Evolutionary conservation across 2,329 filamentous ascomycete species (phyloP), one percentile per base, ranked within the genome.

Genomic region (Aspergillus amoenus): DNA sequence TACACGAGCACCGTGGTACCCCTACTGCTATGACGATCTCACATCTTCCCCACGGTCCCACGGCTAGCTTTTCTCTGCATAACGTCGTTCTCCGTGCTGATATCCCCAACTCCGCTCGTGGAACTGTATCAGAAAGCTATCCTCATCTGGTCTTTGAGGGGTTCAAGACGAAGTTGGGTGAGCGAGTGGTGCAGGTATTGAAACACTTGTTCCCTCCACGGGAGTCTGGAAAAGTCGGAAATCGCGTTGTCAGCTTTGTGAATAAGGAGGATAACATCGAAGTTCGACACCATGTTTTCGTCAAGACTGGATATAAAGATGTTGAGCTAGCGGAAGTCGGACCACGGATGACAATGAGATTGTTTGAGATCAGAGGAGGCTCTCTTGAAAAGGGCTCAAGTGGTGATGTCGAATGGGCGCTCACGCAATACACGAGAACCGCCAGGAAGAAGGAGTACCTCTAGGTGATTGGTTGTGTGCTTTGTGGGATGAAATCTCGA

Each of bases 91-190:
- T 99, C 50, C 87, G 94, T 44, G 90, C 93, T 59, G 94, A 99
- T 71, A 96, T 99, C 18, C 93, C 94, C 1, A 92, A 94, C 62
- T 86, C 88, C 42, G 85, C 91, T 8, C 84, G 90, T 57, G 94
- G 94, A 47, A 96, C 92, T 1, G 91, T 97, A 47, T 91, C 87
- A 60, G 94, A 99, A 76, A 88, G 87, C 39, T 99, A 97, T 67
- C 94, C 94, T 0, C 93, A 97, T 69, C 81, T 99, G 3, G 90
- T 99, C 61, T 97, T 99, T 67, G 94, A 99, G 68, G 92, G 92
- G 2, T 97, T 99, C 76, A 89, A 83, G 5, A 91, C 89, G 5
- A 84, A 84, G 34, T 79, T 97, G 5, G 94, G 94, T 54, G 82
- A 87, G 67, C 84, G 94, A 17, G 87, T 97, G 15, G 89, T 92